Evolutionary conservation across 1,284 basidiomycete species (phyloP), one percentile per base, ranked within the genome.

Genomic region (Farysia itapuensis): DNA sequence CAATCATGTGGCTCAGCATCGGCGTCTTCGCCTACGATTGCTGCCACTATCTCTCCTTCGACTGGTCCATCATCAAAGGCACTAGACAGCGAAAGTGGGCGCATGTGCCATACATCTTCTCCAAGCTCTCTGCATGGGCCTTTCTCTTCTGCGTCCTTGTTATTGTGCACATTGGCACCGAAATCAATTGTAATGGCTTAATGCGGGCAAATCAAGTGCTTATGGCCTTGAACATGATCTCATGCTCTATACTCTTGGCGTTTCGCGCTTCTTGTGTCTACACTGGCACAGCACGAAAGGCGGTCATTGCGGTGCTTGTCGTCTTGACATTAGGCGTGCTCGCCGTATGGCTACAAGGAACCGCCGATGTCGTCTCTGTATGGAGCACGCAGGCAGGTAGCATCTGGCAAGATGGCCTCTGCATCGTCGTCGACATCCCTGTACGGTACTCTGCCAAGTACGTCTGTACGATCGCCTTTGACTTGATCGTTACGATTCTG

Each of bases 261-360:
- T 57, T 45, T 21, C 44, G 64, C 5, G 58, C 59, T 3, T 44
- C 57, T 14, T 57, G 52, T 43, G 58, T 66, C 1, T 66, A 48
- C 24, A 36, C 42, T 4, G 64, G 58, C 22, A 46, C 33, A 19
- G 35, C 49, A 6, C 25, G 51, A 4, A 53, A 23, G 11, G 43
- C 25, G 8, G 49, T 66, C 9, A 41, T 47, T 16, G 35, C 33
- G 13, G 24, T 50, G 24, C 34, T 69, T 19, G 35, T 28, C 30
- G n/a, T 51, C 25, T 35, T 69, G 45, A 52, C 51, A 5, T 28
- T 53, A 1, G 63, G 53, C 13, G 26, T 64, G 31, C 40, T 65
- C 2, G 63, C 51, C 12, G 54, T 52, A 13, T 69, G 66, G 66
- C 54, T 64, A 54, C 43, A 57, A 30, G 66, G 66, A 12, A 54